Evolutionary conservation across 2,329 filamentous ascomycete species (phyloP), one percentile per base, ranked within the genome.

Genomic region (Trichoderma aggressivum): DNA sequence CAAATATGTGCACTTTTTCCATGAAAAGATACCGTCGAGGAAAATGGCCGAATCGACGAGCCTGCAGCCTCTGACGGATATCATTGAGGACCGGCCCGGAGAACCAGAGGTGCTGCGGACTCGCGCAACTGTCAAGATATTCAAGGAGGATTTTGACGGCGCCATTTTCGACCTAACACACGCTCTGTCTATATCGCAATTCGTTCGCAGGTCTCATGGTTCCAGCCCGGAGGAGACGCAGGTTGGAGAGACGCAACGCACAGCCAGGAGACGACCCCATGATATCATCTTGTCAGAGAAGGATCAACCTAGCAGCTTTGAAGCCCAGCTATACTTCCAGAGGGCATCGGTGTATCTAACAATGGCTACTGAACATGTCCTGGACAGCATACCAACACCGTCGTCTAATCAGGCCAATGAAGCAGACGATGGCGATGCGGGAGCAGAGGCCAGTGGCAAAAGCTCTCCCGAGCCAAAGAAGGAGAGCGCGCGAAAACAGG

Each of bases 1-100:
- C 32, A 92, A 91, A 80, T 96, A 96, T 78, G 93, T 96, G n/a
- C 92, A 96, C 78, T 96, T 95, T 82, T 97, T 97, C 80, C 92
- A 95, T 81, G 92, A 97, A 81, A 96, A 95, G 86, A 94, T 96
- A 30, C 91, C 92, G 1, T 92, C 89, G 53, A 84, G 91, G 55
- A 89, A 91, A 78, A 83, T 96, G 78, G 91, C 90, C 43, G 88
- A 93, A 76, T 90, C 87, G 75, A 94, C 92, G 10, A 90, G 88
- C 73, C 80, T 94, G 70, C 82, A 87, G 66, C 85, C 89, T 5
- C 80, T 97, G 74, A 85, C 90, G 77, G 87, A 92, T 47, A 88
- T 95, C 70, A 90, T 94, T 72, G 82, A 84, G 14, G 86, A 89
- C 53, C 82, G 87, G 24, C 89, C 91, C 1, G 85, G 84, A 58